These are phyloP conservation scores for Penicillium sp. DNA, from an alignment of 2,329 filamentous ascomycete genomes.

Conservation along the genomic window DNA sequence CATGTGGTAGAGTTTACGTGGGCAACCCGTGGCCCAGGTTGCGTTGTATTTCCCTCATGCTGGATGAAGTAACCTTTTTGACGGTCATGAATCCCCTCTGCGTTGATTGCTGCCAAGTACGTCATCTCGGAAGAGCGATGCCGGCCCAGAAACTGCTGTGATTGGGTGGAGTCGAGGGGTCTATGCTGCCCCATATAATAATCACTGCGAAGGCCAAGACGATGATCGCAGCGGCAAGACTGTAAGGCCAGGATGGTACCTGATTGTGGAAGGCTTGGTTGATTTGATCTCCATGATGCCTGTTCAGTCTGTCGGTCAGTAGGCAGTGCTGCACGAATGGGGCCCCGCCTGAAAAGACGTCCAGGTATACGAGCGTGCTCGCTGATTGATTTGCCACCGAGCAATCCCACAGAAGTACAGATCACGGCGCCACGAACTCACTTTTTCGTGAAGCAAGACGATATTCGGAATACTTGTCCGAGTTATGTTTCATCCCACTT, in stretches of 20 bases:
- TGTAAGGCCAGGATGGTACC: conserved; percentile 3
- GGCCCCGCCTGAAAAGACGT: background rate
- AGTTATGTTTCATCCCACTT: background rate
- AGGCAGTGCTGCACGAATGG: background rate
- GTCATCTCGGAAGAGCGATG: conserved; percentile 28
- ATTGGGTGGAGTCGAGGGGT: conserved; percentile 5
- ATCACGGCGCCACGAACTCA: background rate
- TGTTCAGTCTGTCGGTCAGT: conserved; percentile 11
- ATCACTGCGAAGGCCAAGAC: background rate
- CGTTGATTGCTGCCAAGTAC: conserved; percentile 13
- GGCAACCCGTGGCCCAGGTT: conserved; percentile 1
- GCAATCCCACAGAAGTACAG: background rate
- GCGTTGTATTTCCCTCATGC: conserved; percentile 4
- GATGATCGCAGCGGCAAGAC: conserved; percentile 4
- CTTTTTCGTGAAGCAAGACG: background rate
- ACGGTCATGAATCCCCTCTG: background rate
- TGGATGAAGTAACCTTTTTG: background rate
- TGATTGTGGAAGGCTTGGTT: conserved; percentile 5
- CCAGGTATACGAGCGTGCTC: background rate
- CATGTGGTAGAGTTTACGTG: conserved; percentile 13
- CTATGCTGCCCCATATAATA: conserved; percentile 5
- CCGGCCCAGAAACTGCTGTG: conserved; percentile 16
- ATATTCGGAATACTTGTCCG: background rate
- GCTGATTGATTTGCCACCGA: background rate
- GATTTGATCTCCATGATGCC: conserved; percentile 10